phyloP scores from a whole-genome alignment of 176 grass and related monocot species.

The Canna indica region DNA sequence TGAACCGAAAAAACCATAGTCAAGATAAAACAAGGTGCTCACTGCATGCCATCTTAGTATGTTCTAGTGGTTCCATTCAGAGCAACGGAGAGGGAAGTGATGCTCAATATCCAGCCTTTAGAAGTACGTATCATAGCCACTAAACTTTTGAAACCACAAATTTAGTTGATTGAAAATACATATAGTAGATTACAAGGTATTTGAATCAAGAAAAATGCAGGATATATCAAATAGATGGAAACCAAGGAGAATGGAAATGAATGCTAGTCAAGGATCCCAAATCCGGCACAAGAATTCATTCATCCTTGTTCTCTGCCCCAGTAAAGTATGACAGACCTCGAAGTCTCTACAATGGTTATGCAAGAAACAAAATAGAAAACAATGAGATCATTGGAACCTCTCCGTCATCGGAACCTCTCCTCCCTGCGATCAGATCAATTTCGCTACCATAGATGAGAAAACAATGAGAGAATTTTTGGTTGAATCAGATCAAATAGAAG shows the following conservation, averaged over 20 bases:
- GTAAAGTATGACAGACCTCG: conserved; percentile 87
- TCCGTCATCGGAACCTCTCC: too few relatives aligned
- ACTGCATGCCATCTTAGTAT: conserved; percentile 97
- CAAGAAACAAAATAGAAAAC: too few relatives aligned
- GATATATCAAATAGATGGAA: conserved; percentile 11
- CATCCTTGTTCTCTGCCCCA: conserved; percentile 96
- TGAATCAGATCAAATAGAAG: too few relatives aligned
- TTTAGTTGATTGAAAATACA: too few relatives aligned
- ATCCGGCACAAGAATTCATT: conserved; percentile 91
- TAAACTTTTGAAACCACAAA: conserved; percentile 34
- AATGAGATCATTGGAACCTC: too few relatives aligned
- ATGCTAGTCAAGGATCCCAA: conserved; percentile 96
- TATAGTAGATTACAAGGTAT: not conserved
- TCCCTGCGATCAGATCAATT: too few relatives aligned
- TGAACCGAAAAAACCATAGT: not conserved
- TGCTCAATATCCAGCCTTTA: conserved; percentile 82
- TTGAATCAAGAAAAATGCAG: not conserved
- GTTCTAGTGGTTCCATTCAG: conserved; percentile 96
- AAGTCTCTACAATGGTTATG: conserved; percentile 87
- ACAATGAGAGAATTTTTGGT: too few relatives aligned
- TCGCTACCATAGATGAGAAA: too few relatives aligned
- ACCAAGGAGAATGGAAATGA: conserved; percentile 25
- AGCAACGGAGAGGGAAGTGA: conserved; percentile 85
- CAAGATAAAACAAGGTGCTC: conserved; percentile 23
- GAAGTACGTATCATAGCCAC: conserved; percentile 81